Conservation (phyloP, 305 asterid genomes). For the Salvia sclarea region DNA sequence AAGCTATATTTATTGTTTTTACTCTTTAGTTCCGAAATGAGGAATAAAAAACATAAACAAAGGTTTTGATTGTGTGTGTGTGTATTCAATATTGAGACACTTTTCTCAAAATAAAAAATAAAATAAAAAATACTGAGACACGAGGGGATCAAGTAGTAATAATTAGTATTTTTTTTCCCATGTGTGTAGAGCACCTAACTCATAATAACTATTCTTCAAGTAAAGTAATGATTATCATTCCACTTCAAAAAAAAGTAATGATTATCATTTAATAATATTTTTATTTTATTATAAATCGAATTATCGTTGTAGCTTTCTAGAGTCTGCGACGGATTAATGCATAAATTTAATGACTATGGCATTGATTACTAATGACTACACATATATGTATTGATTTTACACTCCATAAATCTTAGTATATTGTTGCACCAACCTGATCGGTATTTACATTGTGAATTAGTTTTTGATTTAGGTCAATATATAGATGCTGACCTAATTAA, state of each 20-base stretch:
- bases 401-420: neutral
- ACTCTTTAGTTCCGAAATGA: too few relatives aligned
- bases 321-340: slow-evolving; percentile 33
- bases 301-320: slow-evolving; percentile 21
- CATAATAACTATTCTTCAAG: neutral
- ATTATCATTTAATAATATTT: neutral
- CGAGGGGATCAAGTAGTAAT: slow-evolving; percentile 33
- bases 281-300: neutral
- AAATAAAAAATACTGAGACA: too few relatives aligned
- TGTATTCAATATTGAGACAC: neutral
- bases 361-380: neutral
- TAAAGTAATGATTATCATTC: too few relatives aligned
- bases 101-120: too few relatives aligned
- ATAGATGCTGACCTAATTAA: slow-evolving; percentile 10
- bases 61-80: too few relatives aligned
- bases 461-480: slow-evolving; percentile 19
- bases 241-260: too few relatives aligned
- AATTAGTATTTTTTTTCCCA: slow-evolving; percentile 10
- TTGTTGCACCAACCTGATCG: slow-evolving; percentile 31
- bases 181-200: neutral
- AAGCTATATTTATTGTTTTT: too few relatives aligned
- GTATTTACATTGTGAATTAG: slow-evolving; percentile 8
- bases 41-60: too few relatives aligned
- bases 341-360: neutral
- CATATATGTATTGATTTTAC: neutral